These are phyloP conservation scores for Arthrobotrys pseudoclavata DNA, from an alignment of 2,329 filamentous ascomycete genomes.

Conservation along the genomic window DNA sequence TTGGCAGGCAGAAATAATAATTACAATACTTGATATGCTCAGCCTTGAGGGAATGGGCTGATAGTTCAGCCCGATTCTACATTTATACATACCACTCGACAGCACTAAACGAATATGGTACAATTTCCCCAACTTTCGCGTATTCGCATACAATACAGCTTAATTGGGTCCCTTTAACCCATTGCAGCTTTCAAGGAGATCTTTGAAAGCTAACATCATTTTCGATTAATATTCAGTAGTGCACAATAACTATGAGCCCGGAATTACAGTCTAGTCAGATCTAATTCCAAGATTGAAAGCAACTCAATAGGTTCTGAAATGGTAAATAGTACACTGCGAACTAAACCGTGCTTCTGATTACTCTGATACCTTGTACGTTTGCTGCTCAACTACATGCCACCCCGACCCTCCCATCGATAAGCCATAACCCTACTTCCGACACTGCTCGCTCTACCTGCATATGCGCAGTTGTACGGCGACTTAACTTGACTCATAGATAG, in stretches of 20 bases:
- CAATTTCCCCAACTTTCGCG: background rate
- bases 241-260: no score
- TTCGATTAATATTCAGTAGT: no score
- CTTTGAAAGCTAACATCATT: background rate
- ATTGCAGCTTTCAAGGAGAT: background rate
- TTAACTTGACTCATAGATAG: constrained; percentile 35
- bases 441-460: background rate
- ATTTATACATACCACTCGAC: background rate
- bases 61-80: background rate
- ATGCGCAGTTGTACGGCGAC: background rate
- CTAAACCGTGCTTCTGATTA: background rate
- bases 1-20: background rate
- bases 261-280: background rate
- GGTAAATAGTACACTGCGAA: constrained; percentile 9
- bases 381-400: background rate
- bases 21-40: background rate
- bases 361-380: background rate
- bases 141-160: background rate
- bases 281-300: background rate
- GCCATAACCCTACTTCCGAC: constrained; percentile 12
- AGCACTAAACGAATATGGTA: background rate
- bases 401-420: constrained; percentile 13
- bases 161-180: no score
- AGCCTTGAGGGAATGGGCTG: constrained; percentile 6
- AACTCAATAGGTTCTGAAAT: background rate